Evolutionary conservation across 331 rosid species (phyloP).

Genomic region (Rhamnella rubrinervis): DNA sequence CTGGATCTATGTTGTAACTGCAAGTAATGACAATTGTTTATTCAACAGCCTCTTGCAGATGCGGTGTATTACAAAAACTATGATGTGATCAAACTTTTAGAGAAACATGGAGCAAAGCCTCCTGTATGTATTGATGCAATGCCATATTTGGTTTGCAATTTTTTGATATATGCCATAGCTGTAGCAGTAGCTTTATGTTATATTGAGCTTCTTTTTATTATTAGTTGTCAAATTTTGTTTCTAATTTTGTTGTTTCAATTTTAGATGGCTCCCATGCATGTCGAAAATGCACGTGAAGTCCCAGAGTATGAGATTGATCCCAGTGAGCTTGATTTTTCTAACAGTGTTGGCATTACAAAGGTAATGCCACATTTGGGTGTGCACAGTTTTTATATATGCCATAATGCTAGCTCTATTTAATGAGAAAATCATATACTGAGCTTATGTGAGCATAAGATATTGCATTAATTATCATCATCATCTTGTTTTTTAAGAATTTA

Average conservation of each 20-base stretch:
- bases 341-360: constrained; percentile 72
- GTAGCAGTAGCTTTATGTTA: not conserved
- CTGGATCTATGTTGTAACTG: not conserved
- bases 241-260: not conserved
- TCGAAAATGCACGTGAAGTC: constrained; percentile 64
- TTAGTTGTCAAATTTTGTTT: not conserved
- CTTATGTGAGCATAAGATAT: too few relatives aligned
- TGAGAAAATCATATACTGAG: too few relatives aligned
- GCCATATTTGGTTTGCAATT: constrained; percentile 4
- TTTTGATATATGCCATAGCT: not conserved
- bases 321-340: constrained; percentile 77
- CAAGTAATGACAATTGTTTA: not conserved
- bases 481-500: too few relatives aligned
- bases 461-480: too few relatives aligned
- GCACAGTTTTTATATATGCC: too few relatives aligned
- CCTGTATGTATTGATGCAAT: constrained; percentile 38
- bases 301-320: constrained; percentile 91
- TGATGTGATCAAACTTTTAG: constrained; percentile 72
- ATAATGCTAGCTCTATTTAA: too few relatives aligned
- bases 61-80: constrained; percentile 80
- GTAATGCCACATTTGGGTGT: constrained; percentile 23
- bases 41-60: constrained; percentile 83
- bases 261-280: constrained; percentile 91
- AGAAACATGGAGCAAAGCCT: constrained; percentile 77
- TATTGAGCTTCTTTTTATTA: not conserved